Base-by-base conservation (phyloP, 164 flowering plant species). In the Houttuynia cordata region DNA sequence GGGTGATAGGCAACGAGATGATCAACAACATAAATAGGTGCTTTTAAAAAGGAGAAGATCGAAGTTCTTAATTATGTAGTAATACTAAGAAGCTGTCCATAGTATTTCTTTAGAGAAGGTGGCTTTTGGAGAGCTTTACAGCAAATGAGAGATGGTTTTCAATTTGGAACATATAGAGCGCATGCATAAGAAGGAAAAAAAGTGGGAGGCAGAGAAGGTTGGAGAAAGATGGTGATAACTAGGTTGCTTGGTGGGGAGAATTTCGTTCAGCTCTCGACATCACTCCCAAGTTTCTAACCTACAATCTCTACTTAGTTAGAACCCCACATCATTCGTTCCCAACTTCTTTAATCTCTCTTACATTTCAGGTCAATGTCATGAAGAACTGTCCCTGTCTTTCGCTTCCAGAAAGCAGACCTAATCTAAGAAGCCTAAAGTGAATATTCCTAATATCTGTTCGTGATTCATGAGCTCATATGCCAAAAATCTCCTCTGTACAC, bases 221-320 rank as follows among this genome's bases (percentile, higher is more conserved):
- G 52, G 53, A 24, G 25, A 30, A 53, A 30, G 30, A 49, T 53
- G 24, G 63, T 25, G 54, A 60, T 23, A 25, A n/a, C n/a, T n/a
- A n/a, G 63, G 54, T 60, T 60, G 63, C 63, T 60, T 60, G 55
- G 63, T 49, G 63, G 53, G 55, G 22, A 17, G 63, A 51, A 49
- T 25, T 51, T 60, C 22, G 63, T 60, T 60, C 63, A 24, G 15
- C 63, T 50, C 24, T 60, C 63, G 49, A 60, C 63, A 21, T 60
- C 63, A 47, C 52, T 51, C 40, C 13, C 55, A 30, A 47, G 63
- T 60, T 60, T 60, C 63, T 49, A 60, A 60, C 63, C 63, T 60
- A 60, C 63, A 60, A 60, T 25, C 8, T 59, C 62, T 59, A 59
- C 62, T 59, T 59, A 59, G 45, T 8, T 41, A 9, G 13, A 50